Conservation (phyloP, 176 grass and related monocot species). For the Zoysia pacifica region DNA sequence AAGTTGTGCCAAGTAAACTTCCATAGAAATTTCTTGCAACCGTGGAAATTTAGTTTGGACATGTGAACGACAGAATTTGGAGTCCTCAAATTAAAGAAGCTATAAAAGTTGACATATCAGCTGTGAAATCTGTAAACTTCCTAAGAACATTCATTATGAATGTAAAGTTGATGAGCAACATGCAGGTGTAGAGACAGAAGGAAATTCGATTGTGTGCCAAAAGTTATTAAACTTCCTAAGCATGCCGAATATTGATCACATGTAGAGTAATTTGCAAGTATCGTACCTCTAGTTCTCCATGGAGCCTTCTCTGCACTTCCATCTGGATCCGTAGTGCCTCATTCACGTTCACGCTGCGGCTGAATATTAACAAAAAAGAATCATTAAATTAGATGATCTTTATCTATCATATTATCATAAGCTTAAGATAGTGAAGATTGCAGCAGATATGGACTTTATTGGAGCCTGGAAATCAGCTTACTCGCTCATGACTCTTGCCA, state of each 20-base stretch:
- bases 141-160: slow-evolving; percentile 31
- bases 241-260: neutral
- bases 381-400: neutral
- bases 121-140: slow-evolving; percentile 34
- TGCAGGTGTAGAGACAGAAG: slow-evolving; percentile 5
- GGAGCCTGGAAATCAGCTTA: slow-evolving; percentile 37
- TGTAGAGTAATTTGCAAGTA: neutral
- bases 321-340: slow-evolving; percentile 83
- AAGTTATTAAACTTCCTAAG: slow-evolving; percentile 20
- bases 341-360: slow-evolving; percentile 71
- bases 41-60: slow-evolving; percentile 2
- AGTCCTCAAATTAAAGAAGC: neutral
- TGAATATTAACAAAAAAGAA: slow-evolving; percentile 25
- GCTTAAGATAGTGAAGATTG: neutral
- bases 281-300: slow-evolving; percentile 84
- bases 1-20: slow-evolving; percentile 43
- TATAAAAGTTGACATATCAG: neutral
- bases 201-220: neutral
- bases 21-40: slow-evolving; percentile 43
- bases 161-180: slow-evolving; percentile 30
- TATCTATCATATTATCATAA: neutral
- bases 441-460: neutral
- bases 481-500: slow-evolving; percentile 85
- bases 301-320: slow-evolving; percentile 92
- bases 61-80: neutral